Conservation (phyloP, 1,139 yeast species). For the Cylindricascospora bacillispora region DNA sequence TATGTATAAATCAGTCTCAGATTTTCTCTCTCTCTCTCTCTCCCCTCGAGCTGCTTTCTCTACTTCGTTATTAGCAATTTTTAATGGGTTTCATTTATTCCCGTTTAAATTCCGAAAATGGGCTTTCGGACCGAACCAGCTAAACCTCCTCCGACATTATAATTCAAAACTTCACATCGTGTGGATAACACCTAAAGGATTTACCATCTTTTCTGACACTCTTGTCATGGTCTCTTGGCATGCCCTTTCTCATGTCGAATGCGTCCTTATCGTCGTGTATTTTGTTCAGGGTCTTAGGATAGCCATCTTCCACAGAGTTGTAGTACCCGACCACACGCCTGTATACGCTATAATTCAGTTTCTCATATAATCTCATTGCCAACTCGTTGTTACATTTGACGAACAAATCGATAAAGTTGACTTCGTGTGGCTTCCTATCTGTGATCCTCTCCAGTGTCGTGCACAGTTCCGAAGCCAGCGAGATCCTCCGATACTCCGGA, state of each 20-base stretch:
- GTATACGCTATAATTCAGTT: constrained; percentile 72
- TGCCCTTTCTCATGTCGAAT: constrained; percentile 62
- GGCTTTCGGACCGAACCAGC: too few species aligned
- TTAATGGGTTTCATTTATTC: too few species aligned
- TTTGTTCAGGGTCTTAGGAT: constrained; percentile 31
- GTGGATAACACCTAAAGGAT: constrained; percentile 45
- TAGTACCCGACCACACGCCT: constrained; percentile 89
- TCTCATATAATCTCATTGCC: constrained; percentile 74
- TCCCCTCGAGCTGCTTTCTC: too few species aligned
- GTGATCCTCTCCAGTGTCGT: constrained; percentile 60
- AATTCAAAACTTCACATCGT: constrained; percentile 34
- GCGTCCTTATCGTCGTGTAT: constrained; percentile 69
- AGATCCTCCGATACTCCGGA: constrained; percentile 69
- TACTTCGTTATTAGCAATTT: too few species aligned
- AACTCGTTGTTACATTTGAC: constrained; percentile 74
- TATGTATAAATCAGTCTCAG: too few species aligned
- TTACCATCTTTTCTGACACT: constrained; percentile 50
- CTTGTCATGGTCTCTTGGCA: constrained; percentile 29
- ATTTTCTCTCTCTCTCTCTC: too few species aligned
- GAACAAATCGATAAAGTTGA: constrained; percentile 79
- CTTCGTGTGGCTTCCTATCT: constrained; percentile 54
- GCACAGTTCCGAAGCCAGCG: constrained; percentile 68
- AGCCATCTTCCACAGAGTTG: constrained; percentile 28
- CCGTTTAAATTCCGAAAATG: too few species aligned
- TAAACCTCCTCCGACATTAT: too few species aligned